Conservation (phyloP, 768 basidiomycete species). For the Porphyrellus cyaneotinctus region DNA sequence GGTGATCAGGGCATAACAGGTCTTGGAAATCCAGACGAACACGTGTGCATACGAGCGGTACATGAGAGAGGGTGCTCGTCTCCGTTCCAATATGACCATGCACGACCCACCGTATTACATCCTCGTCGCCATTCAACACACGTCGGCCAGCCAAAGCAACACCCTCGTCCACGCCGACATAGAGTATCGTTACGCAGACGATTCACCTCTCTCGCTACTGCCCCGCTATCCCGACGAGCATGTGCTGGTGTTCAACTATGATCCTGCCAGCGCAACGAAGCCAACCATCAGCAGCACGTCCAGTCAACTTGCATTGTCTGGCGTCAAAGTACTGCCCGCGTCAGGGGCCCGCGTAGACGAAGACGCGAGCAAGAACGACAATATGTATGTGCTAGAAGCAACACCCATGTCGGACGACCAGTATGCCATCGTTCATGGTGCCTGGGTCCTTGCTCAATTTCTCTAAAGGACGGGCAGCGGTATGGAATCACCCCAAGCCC, state of each 20-base stretch:
- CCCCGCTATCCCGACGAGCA: conserved; percentile 61
- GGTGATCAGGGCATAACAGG: conserved; percentile 51
- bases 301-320: conserved; percentile 45
- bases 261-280: conserved; percentile 37
- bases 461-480: conserved; percentile 5
- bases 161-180: conserved; percentile 58
- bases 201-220: conserved; percentile 62
- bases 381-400: conserved; percentile 76
- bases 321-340: conserved; percentile 65
- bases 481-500: conserved; percentile 28
- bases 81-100: conserved; percentile 9
- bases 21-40: conserved; percentile 48
- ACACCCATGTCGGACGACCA: conserved; percentile 47
- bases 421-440: conserved; percentile 14
- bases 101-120: conserved; percentile 58
- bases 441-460: not conserved
- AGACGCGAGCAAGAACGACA: conserved; percentile 48
- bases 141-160: conserved; percentile 36
- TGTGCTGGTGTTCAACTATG: conserved; percentile 69
- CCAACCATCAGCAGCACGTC: conserved; percentile 54
- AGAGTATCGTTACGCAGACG: conserved; percentile 81
- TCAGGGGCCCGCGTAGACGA: conserved; percentile 63
- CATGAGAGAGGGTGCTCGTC: conserved; percentile 10
- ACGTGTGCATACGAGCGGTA: conserved; percentile 35
- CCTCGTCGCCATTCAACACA: conserved; percentile 45